phyloP scores from a whole-genome alignment of 257 asterid genomes.

The Lycium ferocissimum region DNA sequence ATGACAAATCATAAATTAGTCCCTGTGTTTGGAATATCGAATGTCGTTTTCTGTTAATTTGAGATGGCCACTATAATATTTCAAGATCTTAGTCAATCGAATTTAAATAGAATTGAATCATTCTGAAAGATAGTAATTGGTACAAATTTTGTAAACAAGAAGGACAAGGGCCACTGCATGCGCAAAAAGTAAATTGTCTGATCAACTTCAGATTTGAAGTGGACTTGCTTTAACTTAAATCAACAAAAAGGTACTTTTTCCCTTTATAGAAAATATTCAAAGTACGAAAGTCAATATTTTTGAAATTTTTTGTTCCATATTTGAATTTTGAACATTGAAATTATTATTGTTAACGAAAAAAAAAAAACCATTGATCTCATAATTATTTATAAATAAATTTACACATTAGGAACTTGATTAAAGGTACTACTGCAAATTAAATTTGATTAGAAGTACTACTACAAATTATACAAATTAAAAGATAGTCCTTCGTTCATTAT shows the following conservation, averaged over 20 bases:
- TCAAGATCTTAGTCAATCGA: too few relatives aligned
- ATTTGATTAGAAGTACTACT: not conserved
- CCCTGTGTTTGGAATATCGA: too few relatives aligned
- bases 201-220: not conserved
- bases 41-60: too few relatives aligned
- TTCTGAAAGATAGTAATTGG: not conserved
- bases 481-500: too few relatives aligned
- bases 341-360: too few relatives aligned
- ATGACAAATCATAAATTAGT: too few relatives aligned
- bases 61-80: too few relatives aligned
- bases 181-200: not conserved
- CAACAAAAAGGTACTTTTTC: not conserved
- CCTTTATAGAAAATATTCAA: not conserved
- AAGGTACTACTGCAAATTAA: not conserved
- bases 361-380: not conserved
- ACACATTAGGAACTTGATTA: not conserved
- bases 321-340: too few relatives aligned
- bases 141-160: not conserved
- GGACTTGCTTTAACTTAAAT: constrained; percentile 21
- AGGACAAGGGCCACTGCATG: not conserved
- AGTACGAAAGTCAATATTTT: not conserved
- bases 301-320: not conserved
- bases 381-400: too few relatives aligned
- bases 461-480: not conserved
- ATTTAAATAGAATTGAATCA: not conserved